These are phyloP conservation scores for Skeletonema marinoi DNA, from an alignment of 108 stramenopile species.

Conservation along the genomic window DNA sequence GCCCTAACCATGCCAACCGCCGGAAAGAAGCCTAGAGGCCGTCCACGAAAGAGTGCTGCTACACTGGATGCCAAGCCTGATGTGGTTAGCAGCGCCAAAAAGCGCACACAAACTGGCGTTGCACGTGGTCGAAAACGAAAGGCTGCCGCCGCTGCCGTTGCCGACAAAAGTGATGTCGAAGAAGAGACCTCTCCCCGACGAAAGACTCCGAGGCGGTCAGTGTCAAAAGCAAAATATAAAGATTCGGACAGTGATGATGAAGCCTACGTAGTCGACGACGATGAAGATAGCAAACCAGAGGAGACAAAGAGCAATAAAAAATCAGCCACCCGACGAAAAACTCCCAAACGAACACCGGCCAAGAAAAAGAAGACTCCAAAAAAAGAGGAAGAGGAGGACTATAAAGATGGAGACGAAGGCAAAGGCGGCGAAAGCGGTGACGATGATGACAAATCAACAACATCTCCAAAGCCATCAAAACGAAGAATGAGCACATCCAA, in stretches of 20 bases:
- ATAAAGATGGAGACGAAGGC: background rate
- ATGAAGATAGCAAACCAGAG: background rate
- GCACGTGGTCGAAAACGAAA: background rate
- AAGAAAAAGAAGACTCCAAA: constrained; percentile 3
- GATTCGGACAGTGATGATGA: constrained; percentile 2
- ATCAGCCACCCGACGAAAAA: constrained; percentile 15
- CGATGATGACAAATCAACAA: constrained; percentile 1
- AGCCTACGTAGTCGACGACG: constrained; percentile 1
- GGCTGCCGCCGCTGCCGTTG: background rate
- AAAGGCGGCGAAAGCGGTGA: background rate
- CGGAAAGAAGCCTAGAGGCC: background rate
- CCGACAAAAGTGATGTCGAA: background rate
- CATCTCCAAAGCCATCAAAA: background rate
- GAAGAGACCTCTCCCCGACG: background rate
- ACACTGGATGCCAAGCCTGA: background rate
- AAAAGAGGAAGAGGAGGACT: background rate
- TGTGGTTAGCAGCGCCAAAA: background rate
- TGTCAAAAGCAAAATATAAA: background rate
- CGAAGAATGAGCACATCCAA: background rate
- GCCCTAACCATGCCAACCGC: background rate
- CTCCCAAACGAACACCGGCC: background rate
- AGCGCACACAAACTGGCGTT: background rate
- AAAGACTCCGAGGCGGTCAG: background rate
- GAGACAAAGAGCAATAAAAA: constrained; percentile 6
- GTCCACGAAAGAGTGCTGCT: background rate